These are phyloP conservation scores for Erodium moschatum DNA, from an alignment of 441 rosid genomes.

Conservation along the genomic window DNA sequence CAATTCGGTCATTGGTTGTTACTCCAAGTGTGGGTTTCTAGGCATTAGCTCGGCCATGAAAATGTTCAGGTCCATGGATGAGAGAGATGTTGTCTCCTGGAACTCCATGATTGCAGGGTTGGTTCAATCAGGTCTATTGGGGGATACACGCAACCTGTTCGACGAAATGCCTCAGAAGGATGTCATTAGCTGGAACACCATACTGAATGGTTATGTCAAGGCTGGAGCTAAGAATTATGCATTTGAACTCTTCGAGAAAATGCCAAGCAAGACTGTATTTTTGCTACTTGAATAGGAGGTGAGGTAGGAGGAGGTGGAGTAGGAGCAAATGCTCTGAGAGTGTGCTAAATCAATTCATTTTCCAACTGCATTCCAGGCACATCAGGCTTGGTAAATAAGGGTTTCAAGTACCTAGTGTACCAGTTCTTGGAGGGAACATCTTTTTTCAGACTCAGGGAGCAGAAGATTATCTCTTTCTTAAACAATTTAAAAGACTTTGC, in stretches of 20 bases:
- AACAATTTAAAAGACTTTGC: slow-evolving; percentile 46
- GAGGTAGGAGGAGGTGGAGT: slow-evolving; percentile 22
- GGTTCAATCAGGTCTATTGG: slow-evolving; percentile 34
- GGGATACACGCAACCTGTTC: slow-evolving; percentile 51
- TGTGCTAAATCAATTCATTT: slow-evolving; percentile 21
- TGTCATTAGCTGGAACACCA: slow-evolving; percentile 62
- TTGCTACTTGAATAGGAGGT: slow-evolving; percentile 16
- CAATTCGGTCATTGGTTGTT: slow-evolving; percentile 51
- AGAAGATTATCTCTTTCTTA: slow-evolving; percentile 40
- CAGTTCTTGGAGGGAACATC: slow-evolving; percentile 33
- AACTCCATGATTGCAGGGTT: slow-evolving; percentile 42
- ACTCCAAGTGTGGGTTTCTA: slow-evolving; percentile 39
- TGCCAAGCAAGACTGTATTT: slow-evolving; percentile 55
- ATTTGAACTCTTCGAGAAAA: slow-evolving; percentile 50
- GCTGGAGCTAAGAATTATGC: slow-evolving; percentile 52
- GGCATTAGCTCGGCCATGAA: slow-evolving; percentile 42
- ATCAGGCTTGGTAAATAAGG: slow-evolving; percentile 25
- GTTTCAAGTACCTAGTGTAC: slow-evolving; percentile 26
- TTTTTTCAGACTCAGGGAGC: slow-evolving; percentile 32
- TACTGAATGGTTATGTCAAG: slow-evolving; percentile 67
- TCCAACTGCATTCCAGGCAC: slow-evolving; percentile 40
- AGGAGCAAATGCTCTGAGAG: slow-evolving; percentile 20
- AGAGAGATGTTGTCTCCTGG: no score
- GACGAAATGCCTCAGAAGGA: slow-evolving; percentile 65
- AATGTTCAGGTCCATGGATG: slow-evolving; percentile 34